These are phyloP conservation scores for Lichtheimia corymbifera DNA, from an alignment of 371 early-diverging fungal genomes.

Conservation along the genomic window DNA sequence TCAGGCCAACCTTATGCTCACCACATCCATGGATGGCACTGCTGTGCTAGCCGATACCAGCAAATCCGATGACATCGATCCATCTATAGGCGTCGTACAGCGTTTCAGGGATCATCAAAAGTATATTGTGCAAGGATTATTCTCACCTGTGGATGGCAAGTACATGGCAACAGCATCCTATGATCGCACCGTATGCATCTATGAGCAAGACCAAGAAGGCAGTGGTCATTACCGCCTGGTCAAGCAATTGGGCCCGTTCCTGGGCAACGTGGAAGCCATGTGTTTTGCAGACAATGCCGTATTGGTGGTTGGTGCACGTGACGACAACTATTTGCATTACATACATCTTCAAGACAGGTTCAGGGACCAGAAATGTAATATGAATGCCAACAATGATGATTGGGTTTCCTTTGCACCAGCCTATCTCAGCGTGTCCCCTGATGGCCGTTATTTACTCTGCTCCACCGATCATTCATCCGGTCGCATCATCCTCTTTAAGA, in stretches of 20 bases:
- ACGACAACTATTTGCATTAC: constrained; percentile 77
- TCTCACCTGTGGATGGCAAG: constrained; percentile 56
- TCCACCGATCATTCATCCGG: constrained; percentile 75
- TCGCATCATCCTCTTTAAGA: constrained; percentile 66
- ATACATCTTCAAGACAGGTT: constrained; percentile 47
- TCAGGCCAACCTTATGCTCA: constrained; percentile 54
- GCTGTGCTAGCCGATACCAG: constrained; percentile 59
- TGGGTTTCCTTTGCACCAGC: constrained; percentile 84
- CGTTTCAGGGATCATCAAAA: constrained; percentile 68
- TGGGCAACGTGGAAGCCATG: constrained; percentile 63
- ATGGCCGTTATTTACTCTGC: constrained; percentile 59
- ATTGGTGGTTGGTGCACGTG: constrained; percentile 64
- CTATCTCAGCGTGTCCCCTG: constrained; percentile 60
- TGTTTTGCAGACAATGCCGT: constrained; percentile 47
- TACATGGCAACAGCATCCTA: constrained; percentile 69
- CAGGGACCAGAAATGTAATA: constrained; percentile 50
- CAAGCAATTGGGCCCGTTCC: constrained; percentile 45
- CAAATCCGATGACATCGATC: constrained; percentile 30
- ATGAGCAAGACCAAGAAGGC: constrained; percentile 22
- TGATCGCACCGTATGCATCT: constrained; percentile 69
- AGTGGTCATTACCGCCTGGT: constrained; percentile 18
- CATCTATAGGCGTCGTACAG: constrained; percentile 37
- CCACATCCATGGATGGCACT: constrained; percentile 75
- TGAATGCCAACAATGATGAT: constrained; percentile 80
- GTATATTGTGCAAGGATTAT: constrained; percentile 66